Conservation (phyloP, 441 rosid species). For the Pelargonium citronellum region DNA sequence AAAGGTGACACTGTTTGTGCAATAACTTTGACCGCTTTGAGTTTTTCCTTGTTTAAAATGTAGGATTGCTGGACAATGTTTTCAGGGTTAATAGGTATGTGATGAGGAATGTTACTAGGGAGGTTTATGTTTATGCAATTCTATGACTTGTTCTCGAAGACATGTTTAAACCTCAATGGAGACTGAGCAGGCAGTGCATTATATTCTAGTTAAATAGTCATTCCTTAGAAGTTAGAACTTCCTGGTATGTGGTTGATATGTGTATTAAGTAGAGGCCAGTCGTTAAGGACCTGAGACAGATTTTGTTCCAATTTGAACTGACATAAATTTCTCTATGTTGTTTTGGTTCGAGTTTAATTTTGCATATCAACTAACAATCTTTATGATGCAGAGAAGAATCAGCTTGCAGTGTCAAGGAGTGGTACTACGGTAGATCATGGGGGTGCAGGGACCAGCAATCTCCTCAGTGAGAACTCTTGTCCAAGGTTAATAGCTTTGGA, state of each 20-base stretch:
- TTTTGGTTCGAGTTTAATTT: conserved; percentile 28
- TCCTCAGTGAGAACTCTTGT: neutral
- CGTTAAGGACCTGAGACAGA: neutral
- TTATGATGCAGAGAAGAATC: conserved; percentile 50
- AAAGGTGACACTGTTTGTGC: too few species aligned
- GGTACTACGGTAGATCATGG: conserved; percentile 27
- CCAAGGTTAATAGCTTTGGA: conserved; percentile 36
- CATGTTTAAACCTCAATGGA: too few species aligned
- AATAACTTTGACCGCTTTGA: too few species aligned
- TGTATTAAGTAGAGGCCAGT: neutral
- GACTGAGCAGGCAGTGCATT: neutral
- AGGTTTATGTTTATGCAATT: too few species aligned
- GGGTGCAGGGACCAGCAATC: conserved; percentile 31
- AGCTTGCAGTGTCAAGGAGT: conserved; percentile 29
- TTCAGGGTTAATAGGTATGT: too few species aligned
- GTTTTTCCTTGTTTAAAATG: too few species aligned
- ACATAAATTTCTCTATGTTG: neutral
- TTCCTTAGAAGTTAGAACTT: neutral
- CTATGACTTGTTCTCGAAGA: too few species aligned
- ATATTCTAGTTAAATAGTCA: neutral
- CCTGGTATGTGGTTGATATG: neutral
- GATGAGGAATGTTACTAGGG: too few species aligned
- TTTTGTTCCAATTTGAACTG: neutral
- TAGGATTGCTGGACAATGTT: too few species aligned
- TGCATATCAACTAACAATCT: conserved; percentile 31